These are phyloP conservation scores for Leccinum subrobustum DNA, from an alignment of 1,284 basidiomycete species.

Conservation along the genomic window DNA sequence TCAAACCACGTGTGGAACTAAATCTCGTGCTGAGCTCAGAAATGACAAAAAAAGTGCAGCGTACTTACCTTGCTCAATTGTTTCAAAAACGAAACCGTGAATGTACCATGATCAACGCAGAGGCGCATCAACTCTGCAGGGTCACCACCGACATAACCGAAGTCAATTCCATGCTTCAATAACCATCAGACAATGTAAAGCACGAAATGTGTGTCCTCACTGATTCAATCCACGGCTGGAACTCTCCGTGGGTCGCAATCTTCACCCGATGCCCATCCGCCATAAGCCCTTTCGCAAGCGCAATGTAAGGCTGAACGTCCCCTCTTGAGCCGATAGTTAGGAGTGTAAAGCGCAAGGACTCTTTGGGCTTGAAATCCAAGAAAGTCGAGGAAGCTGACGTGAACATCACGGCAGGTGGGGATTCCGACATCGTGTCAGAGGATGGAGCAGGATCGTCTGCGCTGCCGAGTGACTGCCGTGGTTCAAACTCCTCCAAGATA, in stretches of 20 bases:
- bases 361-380: conserved; percentile 88
- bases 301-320: conserved; percentile 94
- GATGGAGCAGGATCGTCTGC: conserved; percentile 43
- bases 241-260: conserved; percentile 94
- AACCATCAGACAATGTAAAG: conserved; percentile 14
- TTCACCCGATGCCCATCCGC: conserved; percentile 83
- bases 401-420: conserved; percentile 87
- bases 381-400: conserved; percentile 91
- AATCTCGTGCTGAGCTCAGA: conserved; percentile 6
- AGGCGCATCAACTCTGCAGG: conserved; percentile 95
- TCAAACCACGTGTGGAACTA: conserved; percentile 97
- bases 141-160: conserved; percentile 91
- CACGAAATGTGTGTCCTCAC: conserved; percentile 46
- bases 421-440: conserved; percentile 59
- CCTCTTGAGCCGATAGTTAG: conserved; percentile 94
- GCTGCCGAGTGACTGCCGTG: conserved; percentile 39
- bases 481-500: conserved; percentile 71
- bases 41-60: not conserved
- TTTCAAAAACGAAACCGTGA: conserved; percentile 91
- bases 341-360: conserved; percentile 85
- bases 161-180: conserved; percentile 87
- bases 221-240: conserved; percentile 92
- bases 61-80: conserved; percentile 79
- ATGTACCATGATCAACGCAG: conserved; percentile 95
- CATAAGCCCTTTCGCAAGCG: conserved; percentile 89